Percentiles rank a stretch among this genome's conserved stretches.
phyloP scores from a whole-genome alignment of 2,329 filamentous ascomycete genomes.

The Conoideocrella luteorostrata region DNA sequence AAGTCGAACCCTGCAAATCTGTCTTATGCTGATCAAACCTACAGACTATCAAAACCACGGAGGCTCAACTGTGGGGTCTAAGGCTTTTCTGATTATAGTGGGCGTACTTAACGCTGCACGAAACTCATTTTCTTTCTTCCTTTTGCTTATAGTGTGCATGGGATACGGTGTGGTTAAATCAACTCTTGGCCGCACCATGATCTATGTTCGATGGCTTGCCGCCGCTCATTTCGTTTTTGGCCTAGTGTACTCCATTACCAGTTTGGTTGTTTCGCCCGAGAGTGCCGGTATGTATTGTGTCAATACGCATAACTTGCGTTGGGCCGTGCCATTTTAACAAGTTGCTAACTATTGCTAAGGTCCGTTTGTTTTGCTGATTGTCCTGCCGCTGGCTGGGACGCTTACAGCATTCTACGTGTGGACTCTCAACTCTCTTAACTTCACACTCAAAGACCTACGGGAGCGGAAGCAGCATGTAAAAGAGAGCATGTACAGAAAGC shows the following conservation, averaged over 20 bases:
- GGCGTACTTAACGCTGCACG: conserved; percentile 86
- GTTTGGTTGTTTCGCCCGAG: conserved; percentile 82
- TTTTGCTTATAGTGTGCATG: conserved; percentile 98
- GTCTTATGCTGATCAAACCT: conserved; percentile 26
- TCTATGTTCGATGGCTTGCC: conserved; percentile 84
- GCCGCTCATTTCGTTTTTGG: conserved; percentile 93
- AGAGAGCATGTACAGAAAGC: conserved; percentile 91
- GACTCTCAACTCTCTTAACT: conserved; percentile 92
- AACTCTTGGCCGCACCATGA: conserved; percentile 86
- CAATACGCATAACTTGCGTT: neutral
- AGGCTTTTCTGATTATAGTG: conserved; percentile 84
- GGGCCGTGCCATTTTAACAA: neutral
- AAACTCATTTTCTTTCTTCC: conserved; percentile 97
- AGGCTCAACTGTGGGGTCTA: conserved; percentile 75
- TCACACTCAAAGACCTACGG: conserved; percentile 91
- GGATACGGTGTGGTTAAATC: conserved; percentile 97
- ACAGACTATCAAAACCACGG: conserved; percentile 86
- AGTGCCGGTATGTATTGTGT: conserved; percentile 54
- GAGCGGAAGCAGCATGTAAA: conserved; percentile 93
- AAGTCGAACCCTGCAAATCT: neutral
- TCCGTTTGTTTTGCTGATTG: conserved; percentile 84
- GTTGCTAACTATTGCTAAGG: conserved; percentile 39
- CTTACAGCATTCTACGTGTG: conserved; percentile 97
- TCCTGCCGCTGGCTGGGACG: conserved; percentile 84
- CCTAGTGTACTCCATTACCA: conserved; percentile 85